Conservation (phyloP, 805 yeast species). For the Peterozyma toletana region DNA sequence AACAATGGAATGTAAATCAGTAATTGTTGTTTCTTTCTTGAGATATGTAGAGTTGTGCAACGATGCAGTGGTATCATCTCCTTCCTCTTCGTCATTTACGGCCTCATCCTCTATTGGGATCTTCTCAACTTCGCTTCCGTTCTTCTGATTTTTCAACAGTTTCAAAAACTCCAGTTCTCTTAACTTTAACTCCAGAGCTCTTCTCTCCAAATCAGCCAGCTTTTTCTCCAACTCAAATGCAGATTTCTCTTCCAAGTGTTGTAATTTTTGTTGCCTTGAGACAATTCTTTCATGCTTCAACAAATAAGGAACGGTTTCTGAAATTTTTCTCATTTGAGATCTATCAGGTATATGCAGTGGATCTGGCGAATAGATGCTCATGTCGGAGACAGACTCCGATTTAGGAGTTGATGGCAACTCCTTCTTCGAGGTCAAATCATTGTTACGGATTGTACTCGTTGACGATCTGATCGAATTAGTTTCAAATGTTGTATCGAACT, state of each 20-base stretch:
- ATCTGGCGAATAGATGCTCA: slow-evolving; percentile 14
- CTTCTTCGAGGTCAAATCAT: slow-evolving; percentile 5
- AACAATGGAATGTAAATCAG: slow-evolving; percentile 43
- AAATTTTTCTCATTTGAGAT: slow-evolving; percentile 64
- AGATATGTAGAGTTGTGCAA: slow-evolving; percentile 8
- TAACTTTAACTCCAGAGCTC: slow-evolving; percentile 64
- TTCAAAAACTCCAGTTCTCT: slow-evolving; percentile 52
- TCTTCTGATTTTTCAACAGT: slow-evolving; percentile 23
- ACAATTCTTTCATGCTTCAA: slow-evolving; percentile 68
- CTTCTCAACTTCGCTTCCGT: neutral
- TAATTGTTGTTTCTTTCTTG: slow-evolving; percentile 45
- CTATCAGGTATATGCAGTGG: slow-evolving; percentile 28
- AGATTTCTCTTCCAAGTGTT: slow-evolving; percentile 71
- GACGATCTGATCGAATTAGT: neutral
- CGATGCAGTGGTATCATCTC: neutral
- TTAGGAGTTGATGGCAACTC: slow-evolving; percentile 14
- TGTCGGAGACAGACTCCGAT: slow-evolving; percentile 15
- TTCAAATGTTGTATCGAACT: neutral
- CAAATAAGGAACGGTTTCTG: slow-evolving; percentile 82
- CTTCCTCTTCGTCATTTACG: slow-evolving; percentile 2
- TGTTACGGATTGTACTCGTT: neutral
- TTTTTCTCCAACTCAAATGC: slow-evolving; percentile 67
- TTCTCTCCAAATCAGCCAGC: slow-evolving; percentile 70
- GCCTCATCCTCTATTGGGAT: too few species aligned
- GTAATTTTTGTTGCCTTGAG: slow-evolving; percentile 71